Conservation (phyloP, 805 yeast species). For the Saccharomycopsis schoenii region DNA sequence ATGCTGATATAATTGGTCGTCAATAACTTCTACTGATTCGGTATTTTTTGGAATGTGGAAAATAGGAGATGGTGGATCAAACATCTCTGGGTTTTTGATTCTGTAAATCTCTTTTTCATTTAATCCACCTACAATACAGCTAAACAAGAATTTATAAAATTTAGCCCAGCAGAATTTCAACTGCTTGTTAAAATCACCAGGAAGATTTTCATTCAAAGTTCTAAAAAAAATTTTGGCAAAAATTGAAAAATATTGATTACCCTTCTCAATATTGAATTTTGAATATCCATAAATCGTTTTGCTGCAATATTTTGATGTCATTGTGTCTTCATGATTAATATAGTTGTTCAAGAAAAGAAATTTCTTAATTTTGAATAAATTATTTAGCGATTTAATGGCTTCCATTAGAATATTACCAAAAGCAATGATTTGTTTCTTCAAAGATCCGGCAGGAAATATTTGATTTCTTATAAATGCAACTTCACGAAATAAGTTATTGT, state of each 20-base stretch:
- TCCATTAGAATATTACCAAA: conserved; percentile 15
- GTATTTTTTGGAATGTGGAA: neutral
- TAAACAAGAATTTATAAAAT: conserved; percentile 15
- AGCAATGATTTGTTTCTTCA: conserved; percentile 5
- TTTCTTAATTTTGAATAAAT: neutral
- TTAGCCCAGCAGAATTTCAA: conserved; percentile 14
- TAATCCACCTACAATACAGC: conserved; percentile 19
- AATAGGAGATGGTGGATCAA: neutral
- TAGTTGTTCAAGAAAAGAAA: conserved; percentile 5
- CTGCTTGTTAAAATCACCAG: conserved; percentile 10
- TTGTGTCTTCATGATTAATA: conserved; percentile 2
- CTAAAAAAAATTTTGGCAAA: conserved; percentile 16
- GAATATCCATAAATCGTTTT: conserved; percentile 12
- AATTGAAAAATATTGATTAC: conserved; percentile 13
- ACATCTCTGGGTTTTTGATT: neutral
- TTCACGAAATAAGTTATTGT: conserved; percentile 14
- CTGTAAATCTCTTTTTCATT: neutral
- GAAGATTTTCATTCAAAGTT: conserved; percentile 17
- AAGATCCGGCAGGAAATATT: conserved; percentile 8
- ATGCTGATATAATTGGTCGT: neutral
- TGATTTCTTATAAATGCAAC: conserved; percentile 6
- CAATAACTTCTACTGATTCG: neutral
- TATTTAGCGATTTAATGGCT: neutral
- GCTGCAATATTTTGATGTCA: neutral
- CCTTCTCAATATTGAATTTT: conserved; percentile 8